Percentiles rank a stretch among this genome's conserved stretches.
These are phyloP conservation scores for Lathyrus sativus DNA, from an alignment of 306 rosid species.

Conservation along the genomic window DNA sequence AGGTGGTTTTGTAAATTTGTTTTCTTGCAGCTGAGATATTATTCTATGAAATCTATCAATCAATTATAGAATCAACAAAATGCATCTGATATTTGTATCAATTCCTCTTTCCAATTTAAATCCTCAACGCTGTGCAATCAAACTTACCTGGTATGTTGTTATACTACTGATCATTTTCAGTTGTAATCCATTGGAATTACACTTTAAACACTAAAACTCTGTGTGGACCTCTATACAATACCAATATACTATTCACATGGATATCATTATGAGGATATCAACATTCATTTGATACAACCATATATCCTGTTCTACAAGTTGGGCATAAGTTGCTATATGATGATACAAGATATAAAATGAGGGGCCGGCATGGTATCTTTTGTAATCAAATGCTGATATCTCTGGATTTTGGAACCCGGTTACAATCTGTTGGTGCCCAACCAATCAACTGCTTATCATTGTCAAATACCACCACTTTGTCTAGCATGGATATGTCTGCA, in stretches of 20 bases:
- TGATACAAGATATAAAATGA: not conserved
- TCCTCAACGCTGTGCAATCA: not conserved
- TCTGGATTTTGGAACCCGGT: slow-evolving; percentile 61
- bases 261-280: slow-evolving; percentile 20
- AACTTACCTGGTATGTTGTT: slow-evolving; percentile 19
- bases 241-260: slow-evolving; percentile 28
- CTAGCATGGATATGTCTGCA: slow-evolving; percentile 81
- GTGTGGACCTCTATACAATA: slow-evolving; percentile 2
- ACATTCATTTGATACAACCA: slow-evolving; percentile 22
- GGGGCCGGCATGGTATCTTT: not conserved
- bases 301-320: not conserved
- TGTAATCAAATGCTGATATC: slow-evolving; percentile 48
- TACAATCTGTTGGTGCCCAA: slow-evolving; percentile 71
- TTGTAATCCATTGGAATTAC: not conserved
- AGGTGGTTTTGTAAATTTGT: slow-evolving; percentile 2
- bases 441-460: slow-evolving; percentile 81
- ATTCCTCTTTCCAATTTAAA: slow-evolving; percentile 9
- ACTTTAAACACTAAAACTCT: slow-evolving; percentile 15
- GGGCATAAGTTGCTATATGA: slow-evolving; percentile 19
- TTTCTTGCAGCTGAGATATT: not conserved
- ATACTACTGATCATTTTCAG: slow-evolving; percentile 20
- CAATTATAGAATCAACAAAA: slow-evolving; percentile 22
- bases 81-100: slow-evolving; percentile 23
- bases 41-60: slow-evolving; percentile 7
- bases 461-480: slow-evolving; percentile 76